A percentile compares a stretch with the other conserved stretches of the same genome.
Conservation (phyloP, 2,329 filamentous ascomycete genomes). For the Aspergillus sp. region DNA sequence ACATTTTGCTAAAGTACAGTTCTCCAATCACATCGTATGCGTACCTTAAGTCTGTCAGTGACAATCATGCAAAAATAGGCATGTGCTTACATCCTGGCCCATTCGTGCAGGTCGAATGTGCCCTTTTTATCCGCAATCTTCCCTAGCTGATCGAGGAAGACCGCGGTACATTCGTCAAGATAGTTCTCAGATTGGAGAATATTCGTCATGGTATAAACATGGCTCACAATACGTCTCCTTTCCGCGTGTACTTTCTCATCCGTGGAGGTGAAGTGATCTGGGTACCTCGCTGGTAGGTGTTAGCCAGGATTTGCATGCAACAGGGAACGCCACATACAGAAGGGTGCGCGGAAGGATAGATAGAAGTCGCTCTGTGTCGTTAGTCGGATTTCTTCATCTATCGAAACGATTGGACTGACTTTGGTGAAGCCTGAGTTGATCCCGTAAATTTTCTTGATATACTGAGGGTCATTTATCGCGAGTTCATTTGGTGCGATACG, state of each 20-base stretch:
- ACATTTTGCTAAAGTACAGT: conserved; percentile 39
- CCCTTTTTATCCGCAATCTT: conserved; percentile 12
- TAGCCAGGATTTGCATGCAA: neutral
- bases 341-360: conserved; percentile 18
- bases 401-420: neutral
- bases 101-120: conserved; percentile 22
- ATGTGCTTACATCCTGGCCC: conserved; percentile 23
- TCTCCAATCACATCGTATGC: conserved; percentile 45
- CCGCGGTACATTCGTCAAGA: conserved; percentile 21
- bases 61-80: neutral
- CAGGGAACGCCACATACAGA: conserved; percentile 2
- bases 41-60: conserved; percentile 24
- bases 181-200: conserved; percentile 25
- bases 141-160: conserved; percentile 17
- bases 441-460: conserved; percentile 23
- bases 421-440: conserved; percentile 13
- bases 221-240: conserved; percentile 22
- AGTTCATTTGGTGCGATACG: conserved; percentile 24
- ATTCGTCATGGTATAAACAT: conserved; percentile 25
- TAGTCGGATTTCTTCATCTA: neutral
- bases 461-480: conserved; percentile 20
- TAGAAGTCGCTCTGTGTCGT: conserved; percentile 27
- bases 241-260: conserved; percentile 24
- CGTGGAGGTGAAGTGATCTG: conserved; percentile 21
- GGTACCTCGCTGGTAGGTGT: conserved; percentile 14